Base-by-base conservation (phyloP, 202 grass and related monocot genomes). In the Schoenoplectus triqueter region DNA sequence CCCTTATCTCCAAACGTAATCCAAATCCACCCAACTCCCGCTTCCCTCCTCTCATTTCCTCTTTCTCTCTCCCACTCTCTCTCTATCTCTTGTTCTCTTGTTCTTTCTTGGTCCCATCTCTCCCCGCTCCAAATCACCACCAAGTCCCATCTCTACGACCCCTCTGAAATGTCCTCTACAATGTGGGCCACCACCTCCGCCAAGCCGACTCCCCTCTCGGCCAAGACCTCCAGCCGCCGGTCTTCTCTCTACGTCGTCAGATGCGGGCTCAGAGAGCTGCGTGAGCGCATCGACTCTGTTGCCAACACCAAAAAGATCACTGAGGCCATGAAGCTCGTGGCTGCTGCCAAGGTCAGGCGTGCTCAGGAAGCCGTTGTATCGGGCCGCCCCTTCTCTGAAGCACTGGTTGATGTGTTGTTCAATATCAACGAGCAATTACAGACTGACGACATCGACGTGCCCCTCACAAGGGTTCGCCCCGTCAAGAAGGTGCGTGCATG, bases 271-370 rank as follows among this genome's bases (percentile, higher is more conserved):
- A 89, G 91, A 7, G 92, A 98, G 45, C 91, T 98, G 41, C 88
- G 92, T 6, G 86, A 71, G 9, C 92, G 95, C 83, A 95, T 98
- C 80, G 88, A 92, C 61, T 98, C 92, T 1, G 95, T 98, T 41
- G 71, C 80, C 18, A 98, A 98, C 85, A 95, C 95, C 64, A 91
- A 95, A 86, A 98, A 98, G 95, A 98, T 98, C 85, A 95, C 95
- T 15, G 95, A 98, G 89, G 95, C 95, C 73, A 98, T 98, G 95
- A 95, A 98, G 89, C 92, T 95, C 3, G 95, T 98, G 51, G 91
- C 95, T 10, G 95, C 95, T 41, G 95, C 95, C 59, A 98, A 93
- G 89, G 95, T 98, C 66, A 86, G 95, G 54, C 95, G 95, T 40
- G 92, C 92, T 7, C 95, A 95, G 87, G 95, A 98, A 87, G 95